Conservation (phyloP, 2,329 filamentous ascomycete genomes). For the Verticillium klebahnii region DNA sequence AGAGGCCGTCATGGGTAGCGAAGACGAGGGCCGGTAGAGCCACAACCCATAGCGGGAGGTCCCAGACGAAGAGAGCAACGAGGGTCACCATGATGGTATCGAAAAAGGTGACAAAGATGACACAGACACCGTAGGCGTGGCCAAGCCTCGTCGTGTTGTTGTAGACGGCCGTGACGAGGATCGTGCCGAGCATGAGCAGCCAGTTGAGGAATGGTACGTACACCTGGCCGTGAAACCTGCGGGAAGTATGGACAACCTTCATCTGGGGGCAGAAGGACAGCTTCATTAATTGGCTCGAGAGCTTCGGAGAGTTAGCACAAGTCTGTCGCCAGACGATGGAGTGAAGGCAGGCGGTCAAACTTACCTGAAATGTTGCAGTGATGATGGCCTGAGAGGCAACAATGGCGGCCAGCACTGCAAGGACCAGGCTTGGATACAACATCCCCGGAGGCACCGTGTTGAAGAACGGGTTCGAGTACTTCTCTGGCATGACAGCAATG, state of each 20-base stretch:
- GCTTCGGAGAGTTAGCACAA: not conserved
- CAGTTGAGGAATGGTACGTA: slow-evolving; percentile 75
- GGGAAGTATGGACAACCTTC: slow-evolving; percentile 66
- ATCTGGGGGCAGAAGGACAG: slow-evolving; percentile 71
- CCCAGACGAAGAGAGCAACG: slow-evolving; percentile 70
- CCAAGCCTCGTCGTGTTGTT: slow-evolving; percentile 69
- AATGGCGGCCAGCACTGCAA: slow-evolving; percentile 66
- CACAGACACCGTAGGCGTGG: slow-evolving; percentile 74
- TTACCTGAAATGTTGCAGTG: slow-evolving; percentile 63
- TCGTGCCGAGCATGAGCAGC: slow-evolving; percentile 69
- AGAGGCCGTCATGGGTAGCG: slow-evolving; percentile 63
- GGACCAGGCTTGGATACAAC: slow-evolving; percentile 62
- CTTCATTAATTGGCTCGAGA: slow-evolving; percentile 60
- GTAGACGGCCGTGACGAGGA: slow-evolving; percentile 71
- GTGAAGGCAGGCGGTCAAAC: slow-evolving; percentile 20
- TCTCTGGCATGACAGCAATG: slow-evolving; percentile 49
- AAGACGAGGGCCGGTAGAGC: slow-evolving; percentile 59
- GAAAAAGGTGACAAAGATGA: slow-evolving; percentile 76
- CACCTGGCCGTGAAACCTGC: slow-evolving; percentile 66
- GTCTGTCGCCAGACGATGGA: not conserved
- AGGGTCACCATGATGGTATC: slow-evolving; percentile 71
- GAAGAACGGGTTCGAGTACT: slow-evolving; percentile 71
- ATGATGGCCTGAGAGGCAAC: slow-evolving; percentile 78
- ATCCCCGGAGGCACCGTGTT: slow-evolving; percentile 62
- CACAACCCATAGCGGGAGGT: slow-evolving; percentile 55